Evolutionary conservation across 805 yeast species (phyloP).

Genomic region (Debaryomyces hansenii): DNA sequence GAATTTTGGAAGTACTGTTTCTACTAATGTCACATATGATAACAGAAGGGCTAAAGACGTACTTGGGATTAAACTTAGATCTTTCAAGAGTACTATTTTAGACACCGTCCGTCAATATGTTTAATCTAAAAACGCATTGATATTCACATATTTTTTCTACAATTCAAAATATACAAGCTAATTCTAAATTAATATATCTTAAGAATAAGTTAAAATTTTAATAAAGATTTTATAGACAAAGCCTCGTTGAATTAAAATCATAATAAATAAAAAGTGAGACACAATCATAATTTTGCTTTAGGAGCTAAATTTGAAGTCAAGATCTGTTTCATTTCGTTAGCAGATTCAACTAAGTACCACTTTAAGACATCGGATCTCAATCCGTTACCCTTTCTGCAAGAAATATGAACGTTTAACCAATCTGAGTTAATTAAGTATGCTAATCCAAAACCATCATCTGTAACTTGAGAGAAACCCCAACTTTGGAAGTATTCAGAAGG

Average conservation of each 20-base stretch:
- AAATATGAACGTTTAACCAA: conserved; percentile 82
- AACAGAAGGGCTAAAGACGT: conserved; percentile 8
- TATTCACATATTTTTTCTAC: too few species aligned
- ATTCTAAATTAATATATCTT: too few species aligned
- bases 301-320: conserved; percentile 43
- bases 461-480: conserved; percentile 95
- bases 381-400: conserved; percentile 64
- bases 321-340: conserved; percentile 74
- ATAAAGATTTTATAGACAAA: too few species aligned
- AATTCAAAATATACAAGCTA: too few species aligned
- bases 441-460: conserved; percentile 89
- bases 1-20: not conserved
- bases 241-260: not conserved
- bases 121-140: not conserved
- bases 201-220: too few species aligned
- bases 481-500: conserved; percentile 80
- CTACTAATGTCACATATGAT: not conserved
- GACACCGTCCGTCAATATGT: conserved; percentile 40
- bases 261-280: not conserved
- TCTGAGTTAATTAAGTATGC: conserved; percentile 91
- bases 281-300: conserved; percentile 37
- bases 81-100: conserved; percentile 36
- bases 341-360: conserved; percentile 71
- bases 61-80: conserved; percentile 37
- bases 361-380: conserved; percentile 59